These are phyloP conservation scores for Conoideocrella luteorostrata DNA, from an alignment of 2,329 filamentous ascomycete genomes.

Conservation along the genomic window DNA sequence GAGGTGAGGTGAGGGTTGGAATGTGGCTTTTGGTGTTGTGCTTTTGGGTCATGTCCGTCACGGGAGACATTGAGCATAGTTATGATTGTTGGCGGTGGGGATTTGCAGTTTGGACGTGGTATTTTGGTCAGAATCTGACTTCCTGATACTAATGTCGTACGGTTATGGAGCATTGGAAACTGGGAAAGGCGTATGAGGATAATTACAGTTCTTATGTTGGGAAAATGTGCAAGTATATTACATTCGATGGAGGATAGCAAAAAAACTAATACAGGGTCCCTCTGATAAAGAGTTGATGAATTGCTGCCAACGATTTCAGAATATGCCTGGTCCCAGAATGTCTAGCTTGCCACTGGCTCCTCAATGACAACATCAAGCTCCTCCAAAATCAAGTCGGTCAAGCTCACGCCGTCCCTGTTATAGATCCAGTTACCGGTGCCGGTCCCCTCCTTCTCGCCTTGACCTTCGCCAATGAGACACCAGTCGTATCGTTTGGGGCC, in stretches of 20 bases:
- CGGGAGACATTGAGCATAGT: too few species aligned
- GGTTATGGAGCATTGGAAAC: too few species aligned
- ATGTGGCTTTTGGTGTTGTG: background rate
- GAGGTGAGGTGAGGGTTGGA: slow-evolving; percentile 28
- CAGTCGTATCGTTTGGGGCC: slow-evolving; percentile 95
- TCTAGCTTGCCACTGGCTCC: slow-evolving; percentile 20
- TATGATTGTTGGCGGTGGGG: too few species aligned
- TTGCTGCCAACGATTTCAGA: too few species aligned
- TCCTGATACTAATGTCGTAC: too few species aligned
- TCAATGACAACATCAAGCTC: slow-evolving; percentile 67
- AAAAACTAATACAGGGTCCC: slow-evolving; percentile 1
- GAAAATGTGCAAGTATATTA: too few species aligned
- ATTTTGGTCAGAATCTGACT: too few species aligned
- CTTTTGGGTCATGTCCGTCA: background rate
- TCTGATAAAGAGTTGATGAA: background rate
- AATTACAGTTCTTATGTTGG: too few species aligned
- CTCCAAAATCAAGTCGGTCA: slow-evolving; percentile 65
- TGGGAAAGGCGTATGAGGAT: too few species aligned
- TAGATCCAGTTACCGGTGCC: slow-evolving; percentile 79
- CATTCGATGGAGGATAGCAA: too few species aligned
- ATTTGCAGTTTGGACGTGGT: too few species aligned
- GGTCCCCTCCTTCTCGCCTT: slow-evolving; percentile 69
- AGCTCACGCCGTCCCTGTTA: slow-evolving; percentile 68
- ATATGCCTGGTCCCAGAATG: too few species aligned
- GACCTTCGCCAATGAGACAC: slow-evolving; percentile 65